phyloP scores from a whole-genome alignment of 768 basidiomycete species.

The Tremella yokohamensis region DNA sequence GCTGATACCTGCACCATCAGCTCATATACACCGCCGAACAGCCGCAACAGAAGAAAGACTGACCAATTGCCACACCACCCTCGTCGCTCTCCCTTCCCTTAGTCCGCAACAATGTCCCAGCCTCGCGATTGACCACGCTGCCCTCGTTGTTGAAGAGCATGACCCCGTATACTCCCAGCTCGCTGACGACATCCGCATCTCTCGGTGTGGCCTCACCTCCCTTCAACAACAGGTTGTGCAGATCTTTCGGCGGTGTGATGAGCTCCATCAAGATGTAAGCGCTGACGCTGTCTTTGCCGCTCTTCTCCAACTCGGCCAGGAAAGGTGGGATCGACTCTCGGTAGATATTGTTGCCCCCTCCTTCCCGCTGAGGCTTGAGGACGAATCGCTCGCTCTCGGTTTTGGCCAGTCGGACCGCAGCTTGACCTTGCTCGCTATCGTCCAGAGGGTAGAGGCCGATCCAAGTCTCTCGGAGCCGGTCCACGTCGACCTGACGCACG shows the following conservation, averaged over 20 bases:
- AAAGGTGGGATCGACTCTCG: constrained; percentile 73
- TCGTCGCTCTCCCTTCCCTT: constrained; percentile 89
- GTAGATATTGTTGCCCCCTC: constrained; percentile 95
- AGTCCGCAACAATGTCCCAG: constrained; percentile 80
- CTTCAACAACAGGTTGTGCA: constrained; percentile 71
- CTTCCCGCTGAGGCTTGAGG: constrained; percentile 96
- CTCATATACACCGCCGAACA: not conserved
- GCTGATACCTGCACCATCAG: constrained; percentile 37
- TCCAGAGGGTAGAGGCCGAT: constrained; percentile 84
- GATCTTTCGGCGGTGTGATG: constrained; percentile 69
- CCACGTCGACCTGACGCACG: constrained; percentile 53
- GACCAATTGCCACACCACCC: constrained; percentile 81
- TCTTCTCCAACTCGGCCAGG: constrained; percentile 61
- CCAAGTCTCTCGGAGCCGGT: constrained; percentile 68
- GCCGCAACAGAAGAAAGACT: constrained; percentile 9
- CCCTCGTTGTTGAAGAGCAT: constrained; percentile 64
- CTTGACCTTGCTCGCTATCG: constrained; percentile 46
- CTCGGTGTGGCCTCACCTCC: constrained; percentile 61
- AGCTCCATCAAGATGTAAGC: constrained; percentile 97
- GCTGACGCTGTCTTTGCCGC: constrained; percentile 57
- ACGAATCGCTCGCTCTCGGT: constrained; percentile 62
- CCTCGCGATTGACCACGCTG: constrained; percentile 60
- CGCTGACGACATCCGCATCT: constrained; percentile 71
- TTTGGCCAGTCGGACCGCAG: constrained; percentile 60
- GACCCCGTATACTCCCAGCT: constrained; percentile 90